phyloP scores from a whole-genome alignment of 768 basidiomycete species.

The Kwoniella dejecticola region DNA sequence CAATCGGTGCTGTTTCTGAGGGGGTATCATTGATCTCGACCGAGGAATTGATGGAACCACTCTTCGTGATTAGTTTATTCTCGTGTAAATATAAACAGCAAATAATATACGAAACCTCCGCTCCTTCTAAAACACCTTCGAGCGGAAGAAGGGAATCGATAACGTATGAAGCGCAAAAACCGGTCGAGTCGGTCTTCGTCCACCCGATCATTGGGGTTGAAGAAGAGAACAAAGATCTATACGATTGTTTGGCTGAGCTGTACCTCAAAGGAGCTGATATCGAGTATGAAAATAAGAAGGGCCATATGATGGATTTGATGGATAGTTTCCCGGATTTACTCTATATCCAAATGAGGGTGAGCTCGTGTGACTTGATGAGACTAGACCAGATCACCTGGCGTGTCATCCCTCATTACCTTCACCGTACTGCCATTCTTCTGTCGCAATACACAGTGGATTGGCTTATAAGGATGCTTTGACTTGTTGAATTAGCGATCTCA shows the following conservation, averaged over 20 bases:
- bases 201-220: constrained; percentile 88
- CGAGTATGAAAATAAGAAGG: constrained; percentile 83
- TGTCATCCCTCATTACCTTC: too few species aligned
- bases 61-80: constrained; percentile 63
- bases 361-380: constrained; percentile 24
- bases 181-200: constrained; percentile 85
- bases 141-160: not conserved
- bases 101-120: constrained; percentile 42
- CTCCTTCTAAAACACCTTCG: constrained; percentile 1
- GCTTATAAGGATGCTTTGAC: too few species aligned
- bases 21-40: not conserved
- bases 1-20: too few species aligned
- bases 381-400: not conserved
- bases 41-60: not conserved
- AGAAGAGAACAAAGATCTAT: constrained; percentile 83
- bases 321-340: constrained; percentile 79
- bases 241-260: constrained; percentile 79
- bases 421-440: too few species aligned
- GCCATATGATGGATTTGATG: constrained; percentile 78
- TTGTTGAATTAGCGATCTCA: constrained; percentile 44
- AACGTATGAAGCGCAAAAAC: constrained; percentile 57
- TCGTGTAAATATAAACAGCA: constrained; percentile 82
- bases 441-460: too few species aligned
- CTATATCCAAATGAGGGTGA: constrained; percentile 92
- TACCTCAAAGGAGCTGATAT: constrained; percentile 82